Base-by-base conservation (phyloP, 805 yeast genomes). In the Lipomyces lipofer region DNA sequence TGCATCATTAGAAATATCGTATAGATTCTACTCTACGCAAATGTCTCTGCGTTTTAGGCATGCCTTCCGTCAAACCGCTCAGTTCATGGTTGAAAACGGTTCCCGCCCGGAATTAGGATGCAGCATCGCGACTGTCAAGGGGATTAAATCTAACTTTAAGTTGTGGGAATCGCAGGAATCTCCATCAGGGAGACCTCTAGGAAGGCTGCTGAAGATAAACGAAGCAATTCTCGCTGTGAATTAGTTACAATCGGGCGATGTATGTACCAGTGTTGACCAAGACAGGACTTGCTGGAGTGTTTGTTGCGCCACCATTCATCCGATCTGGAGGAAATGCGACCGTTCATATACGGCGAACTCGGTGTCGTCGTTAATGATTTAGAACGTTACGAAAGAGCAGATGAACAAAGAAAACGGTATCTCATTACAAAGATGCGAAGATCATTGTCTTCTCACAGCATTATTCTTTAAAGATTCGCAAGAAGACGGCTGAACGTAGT, bases 401-500 rank as follows among this genome's bases (percentile, higher is more conserved):
- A 6, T 35, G 39, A 24, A 15, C 39, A 5, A 35, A 35, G 39
- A 35, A 35, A 24, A 35, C 17, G 12, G 39, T 15, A 15, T 13
- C 7, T 13, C 10, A n/a, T n/a, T n/a, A n/a, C n/a, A n/a, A n/a
- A n/a, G n/a, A n/a, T n/a, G n/a, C n/a, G n/a, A n/a, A n/a, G n/a
- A 35, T 17, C 10, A 17, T 35, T 24, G 22, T 13, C 17, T 5
- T 4, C 21, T 35, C 39, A 2, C 13, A 35, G 17, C 2, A 35
- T 35, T 7, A 12, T n/a, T n/a, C n/a, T n/a, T n/a, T 15, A 2
- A 6, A 13, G 39, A 2, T 35, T 15, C 24, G 39, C 2, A 15
- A 35, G 39, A 35, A 35, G 13, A 13, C 39, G 39, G 39, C 39
- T 17, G 39, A 35, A 24, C 39, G 39, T 17, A 35, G 39, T n/a